phyloP scores from a whole-genome alignment of 2,329 filamentous ascomycete species.

The Cercospora sp. region DNA sequence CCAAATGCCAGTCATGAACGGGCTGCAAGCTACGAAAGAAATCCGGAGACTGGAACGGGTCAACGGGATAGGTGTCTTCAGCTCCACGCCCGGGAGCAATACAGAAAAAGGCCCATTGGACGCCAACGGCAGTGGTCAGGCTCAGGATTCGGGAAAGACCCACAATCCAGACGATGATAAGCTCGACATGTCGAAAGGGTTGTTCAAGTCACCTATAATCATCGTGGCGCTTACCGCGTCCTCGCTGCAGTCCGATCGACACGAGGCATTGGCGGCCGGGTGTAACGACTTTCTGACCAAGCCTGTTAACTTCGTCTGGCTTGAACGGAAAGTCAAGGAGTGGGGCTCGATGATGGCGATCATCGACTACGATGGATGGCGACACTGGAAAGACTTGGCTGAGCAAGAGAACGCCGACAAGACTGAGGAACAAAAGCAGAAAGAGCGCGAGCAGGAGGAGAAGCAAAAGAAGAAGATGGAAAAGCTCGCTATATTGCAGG shows the following conservation, averaged over 20 bases:
- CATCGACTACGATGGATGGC: constrained; percentile 98
- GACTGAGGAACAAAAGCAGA: constrained; percentile 40
- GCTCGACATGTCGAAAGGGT: constrained; percentile 59
- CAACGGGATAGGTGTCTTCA: constrained; percentile 90
- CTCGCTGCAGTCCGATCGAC: constrained; percentile 89
- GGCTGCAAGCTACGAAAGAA: constrained; percentile 90
- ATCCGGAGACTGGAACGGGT: constrained; percentile 85
- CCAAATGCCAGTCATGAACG: constrained; percentile 94
- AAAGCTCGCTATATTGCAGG: constrained; percentile 36
- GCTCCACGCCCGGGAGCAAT: constrained; percentile 48
- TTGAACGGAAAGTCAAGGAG: constrained; percentile 96
- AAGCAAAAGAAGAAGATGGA: constrained; percentile 37
- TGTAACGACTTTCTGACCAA: constrained; percentile 97
- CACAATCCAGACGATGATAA: constrained; percentile 64
- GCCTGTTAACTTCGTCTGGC: constrained; percentile 97
- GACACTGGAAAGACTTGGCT: constrained; percentile 87
- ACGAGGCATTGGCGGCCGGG: constrained; percentile 89
- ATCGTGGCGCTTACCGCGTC: constrained; percentile 96
- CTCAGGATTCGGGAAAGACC: constrained; percentile 26
- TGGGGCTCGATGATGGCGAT: constrained; percentile 99
- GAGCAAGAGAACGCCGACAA: constrained; percentile 36
- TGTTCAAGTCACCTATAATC: constrained; percentile 96
- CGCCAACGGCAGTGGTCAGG: constrained; percentile 41
- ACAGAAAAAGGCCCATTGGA: constrained; percentile 31
- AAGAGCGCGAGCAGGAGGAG: constrained; percentile 34